Base-by-base conservation (phyloP, 78 protist genomes). In the Cavenderia fasciculata region DNA sequence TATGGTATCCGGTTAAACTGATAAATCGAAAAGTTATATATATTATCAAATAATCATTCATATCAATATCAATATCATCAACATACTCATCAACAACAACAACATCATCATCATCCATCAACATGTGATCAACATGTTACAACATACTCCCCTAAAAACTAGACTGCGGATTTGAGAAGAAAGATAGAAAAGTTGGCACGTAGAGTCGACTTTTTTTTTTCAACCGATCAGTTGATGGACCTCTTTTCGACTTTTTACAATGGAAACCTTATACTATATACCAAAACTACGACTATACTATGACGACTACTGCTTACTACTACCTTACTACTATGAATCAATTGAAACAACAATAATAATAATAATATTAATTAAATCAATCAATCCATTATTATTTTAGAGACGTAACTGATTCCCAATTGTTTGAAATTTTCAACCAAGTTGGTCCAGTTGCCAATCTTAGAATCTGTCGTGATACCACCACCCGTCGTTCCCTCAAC, bases 381-480 rank as follows among this genome's bases (percentile, higher is more conserved):
- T 61, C 31, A 61, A n/a, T n/a, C n/a, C 16, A 56, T 19, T 19
- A 12, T 19, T 19, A 34, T 40, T 63, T n/a, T 36, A 63, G 72
- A 63, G 98, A 97, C 34, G 97, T 96, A 6, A 94, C 95, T 54
- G 99, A 98, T 68, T 72, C 79, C 0, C 51, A 41, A n/a, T 94
- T 98, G 59, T 97, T 85, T 76, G 99, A 96, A 66, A n/a, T 95
- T 31, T 98, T 98, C 94, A 77, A 77, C 31, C 70, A 77, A 47
- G 94, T 95, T 61, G 99, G 99, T 49, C 92, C 97, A 27, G 96
- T 98, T 62, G 94, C 92, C 5, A 94, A 97, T 40, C 96, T 97
- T 73, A 94, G 97, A 1, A 98, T 98, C 54, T 96, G 98, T 75
- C 96, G 99, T 10, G 99, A 98, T 52, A 71, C 94, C 16, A 63